A percentile compares a stretch with the other conserved stretches of the same genome.
These are phyloP conservation scores for Camelina sativa DNA, from an alignment of 345 rosid genomes.

Conservation along the genomic window DNA sequence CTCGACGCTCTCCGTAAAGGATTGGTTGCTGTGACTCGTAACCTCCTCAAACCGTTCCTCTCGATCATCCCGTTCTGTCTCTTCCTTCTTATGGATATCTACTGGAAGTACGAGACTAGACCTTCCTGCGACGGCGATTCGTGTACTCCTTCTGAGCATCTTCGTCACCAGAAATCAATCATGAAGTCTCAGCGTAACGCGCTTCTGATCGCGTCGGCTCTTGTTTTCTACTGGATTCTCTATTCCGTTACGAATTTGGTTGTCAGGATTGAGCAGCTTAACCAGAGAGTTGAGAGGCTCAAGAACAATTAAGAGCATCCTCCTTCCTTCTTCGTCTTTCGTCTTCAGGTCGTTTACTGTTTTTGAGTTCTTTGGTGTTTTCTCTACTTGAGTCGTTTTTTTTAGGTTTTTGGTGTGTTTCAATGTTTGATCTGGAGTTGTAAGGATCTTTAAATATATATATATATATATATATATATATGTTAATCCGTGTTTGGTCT, in stretches of 20 bases:
- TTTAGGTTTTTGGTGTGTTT: background rate
- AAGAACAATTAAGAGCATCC: constrained; percentile 46
- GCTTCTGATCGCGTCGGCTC: constrained; percentile 71
- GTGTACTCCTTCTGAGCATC: constrained; percentile 75
- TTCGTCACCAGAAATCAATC: constrained; percentile 90
- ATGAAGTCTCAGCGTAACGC: constrained; percentile 95
- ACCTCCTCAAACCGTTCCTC: constrained; percentile 78
- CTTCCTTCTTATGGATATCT: constrained; percentile 85
- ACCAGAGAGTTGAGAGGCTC: constrained; percentile 72
- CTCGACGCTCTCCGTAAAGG: constrained; percentile 74
- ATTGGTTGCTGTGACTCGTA: constrained; percentile 74
- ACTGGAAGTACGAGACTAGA: constrained; percentile 91
- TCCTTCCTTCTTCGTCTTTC: background rate
- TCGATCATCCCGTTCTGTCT: constrained; percentile 86
- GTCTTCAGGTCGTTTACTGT: background rate
- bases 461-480: background rate
- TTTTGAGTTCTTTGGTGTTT: background rate
- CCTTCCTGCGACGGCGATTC: constrained; percentile 72
- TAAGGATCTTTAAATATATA: background rate
- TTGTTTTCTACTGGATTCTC: constrained; percentile 81
- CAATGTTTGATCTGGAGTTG: background rate
- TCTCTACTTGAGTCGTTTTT: background rate
- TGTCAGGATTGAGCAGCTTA: constrained; percentile 73
- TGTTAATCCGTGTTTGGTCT: constrained; percentile 5
- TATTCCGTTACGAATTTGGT: constrained; percentile 74